Percentiles rank a stretch among this genome's conserved stretches.
These are phyloP conservation scores for Debaryomyces tyrocola DNA, from an alignment of 805 yeast species.

Conservation along the genomic window DNA sequence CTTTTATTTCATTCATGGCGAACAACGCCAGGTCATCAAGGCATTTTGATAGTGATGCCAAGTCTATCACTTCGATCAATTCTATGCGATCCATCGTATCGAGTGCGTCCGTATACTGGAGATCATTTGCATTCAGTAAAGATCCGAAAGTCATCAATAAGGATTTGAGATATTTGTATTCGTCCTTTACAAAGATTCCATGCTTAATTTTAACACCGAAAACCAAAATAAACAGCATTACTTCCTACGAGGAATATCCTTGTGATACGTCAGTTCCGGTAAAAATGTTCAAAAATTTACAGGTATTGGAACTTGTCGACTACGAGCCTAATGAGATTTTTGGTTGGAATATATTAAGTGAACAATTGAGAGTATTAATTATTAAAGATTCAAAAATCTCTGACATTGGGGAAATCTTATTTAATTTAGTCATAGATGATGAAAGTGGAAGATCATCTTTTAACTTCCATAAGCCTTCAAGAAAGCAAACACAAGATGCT, in stretches of 20 bases:
- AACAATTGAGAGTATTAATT: constrained; percentile 53
- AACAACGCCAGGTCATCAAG: constrained; percentile 48
- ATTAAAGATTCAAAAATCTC: constrained; percentile 50
- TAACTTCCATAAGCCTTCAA: constrained; percentile 18
- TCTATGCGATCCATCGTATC: constrained; percentile 54
- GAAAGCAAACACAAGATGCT: constrained; percentile 8
- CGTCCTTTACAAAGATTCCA: constrained; percentile 66
- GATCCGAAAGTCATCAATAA: constrained; percentile 47
- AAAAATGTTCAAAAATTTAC: constrained; percentile 58
- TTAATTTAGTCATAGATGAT: constrained; percentile 55
- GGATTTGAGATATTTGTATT: constrained; percentile 56
- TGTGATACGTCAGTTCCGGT: constrained; percentile 70
- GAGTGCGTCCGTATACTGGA: constrained; percentile 43
- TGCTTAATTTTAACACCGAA: constrained; percentile 62
- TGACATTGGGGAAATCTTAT: constrained; percentile 53
- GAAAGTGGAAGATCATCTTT: constrained; percentile 40
- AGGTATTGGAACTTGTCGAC: constrained; percentile 59
- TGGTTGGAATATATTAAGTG: constrained; percentile 64
- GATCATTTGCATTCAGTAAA: constrained; percentile 31
- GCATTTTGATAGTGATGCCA: constrained; percentile 43
- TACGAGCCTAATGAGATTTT: constrained; percentile 63
- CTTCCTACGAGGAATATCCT: constrained; percentile 68
- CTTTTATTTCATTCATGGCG: constrained; percentile 58
- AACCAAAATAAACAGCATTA: constrained; percentile 55
- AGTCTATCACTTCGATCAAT: constrained; percentile 57